Percentiles rank a stretch among this genome's conserved stretches.
Evolutionary conservation across 1,284 basidiomycete species (phyloP).

Genomic region (Leccinum pachyderme): DNA sequence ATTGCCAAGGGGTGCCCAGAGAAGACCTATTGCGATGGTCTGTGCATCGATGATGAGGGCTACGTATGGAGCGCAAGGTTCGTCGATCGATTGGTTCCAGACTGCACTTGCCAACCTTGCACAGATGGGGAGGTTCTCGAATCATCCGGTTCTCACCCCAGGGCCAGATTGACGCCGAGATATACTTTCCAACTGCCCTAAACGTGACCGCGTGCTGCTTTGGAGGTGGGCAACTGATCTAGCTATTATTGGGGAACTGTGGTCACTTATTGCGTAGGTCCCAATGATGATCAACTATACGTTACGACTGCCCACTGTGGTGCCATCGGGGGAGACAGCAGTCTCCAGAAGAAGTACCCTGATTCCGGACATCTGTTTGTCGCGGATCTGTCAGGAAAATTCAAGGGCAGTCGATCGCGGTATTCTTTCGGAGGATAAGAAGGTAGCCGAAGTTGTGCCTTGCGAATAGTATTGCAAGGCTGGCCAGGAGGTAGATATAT

Average conservation of each 20-base stretch:
- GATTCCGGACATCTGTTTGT: constrained; percentile 66
- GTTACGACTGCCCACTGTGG: constrained; percentile 67
- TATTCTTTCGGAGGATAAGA: constrained; percentile 33
- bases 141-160: constrained; percentile 53
- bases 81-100: constrained; percentile 16
- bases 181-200: constrained; percentile 56
- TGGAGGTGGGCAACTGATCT: constrained; percentile 44
- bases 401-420: constrained; percentile 44
- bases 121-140: constrained; percentile 62
- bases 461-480: too few species aligned
- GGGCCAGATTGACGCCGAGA: constrained; percentile 53
- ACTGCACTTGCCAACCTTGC: constrained; percentile 1
- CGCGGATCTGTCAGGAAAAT: constrained; percentile 56
- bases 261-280: constrained; percentile 38
- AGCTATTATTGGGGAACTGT: background rate
- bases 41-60: constrained; percentile 65
- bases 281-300: constrained; percentile 60
- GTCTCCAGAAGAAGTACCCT: constrained; percentile 50
- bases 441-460: background rate
- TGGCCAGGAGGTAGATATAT: background rate
- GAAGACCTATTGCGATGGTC: constrained; percentile 57
- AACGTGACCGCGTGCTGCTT: constrained; percentile 69
- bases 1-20: constrained; percentile 49
- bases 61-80: constrained; percentile 68
- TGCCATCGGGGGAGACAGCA: constrained; percentile 50